phyloP scores from a whole-genome alignment of 345 rosid species.

The Bruguiera gymnorhiza region DNA sequence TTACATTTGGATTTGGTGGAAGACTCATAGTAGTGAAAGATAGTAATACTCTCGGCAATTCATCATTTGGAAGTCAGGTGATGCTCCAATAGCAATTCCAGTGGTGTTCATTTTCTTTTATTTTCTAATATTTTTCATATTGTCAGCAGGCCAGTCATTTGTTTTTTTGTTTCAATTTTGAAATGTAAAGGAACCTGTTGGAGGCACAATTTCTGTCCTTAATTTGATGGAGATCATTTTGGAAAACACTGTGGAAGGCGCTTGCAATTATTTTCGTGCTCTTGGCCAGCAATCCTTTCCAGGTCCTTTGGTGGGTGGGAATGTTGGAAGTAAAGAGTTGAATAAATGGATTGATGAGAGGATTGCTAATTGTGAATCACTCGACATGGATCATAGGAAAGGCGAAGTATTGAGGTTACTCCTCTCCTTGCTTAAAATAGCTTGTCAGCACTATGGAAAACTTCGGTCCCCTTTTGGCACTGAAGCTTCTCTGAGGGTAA shows the following conservation, averaged over 20 bases:
- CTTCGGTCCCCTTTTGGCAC: conserved; percentile 88
- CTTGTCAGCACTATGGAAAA: conserved; percentile 94
- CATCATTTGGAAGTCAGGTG: conserved; percentile 76
- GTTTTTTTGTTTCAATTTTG: conserved; percentile 15
- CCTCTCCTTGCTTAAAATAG: conserved; percentile 82
- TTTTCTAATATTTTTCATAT: conserved; percentile 3
- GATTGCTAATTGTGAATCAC: conserved; percentile 56
- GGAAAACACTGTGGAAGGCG: conserved; percentile 41
- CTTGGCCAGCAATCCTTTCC: conserved; percentile 76
- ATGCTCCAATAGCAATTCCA: conserved; percentile 13
- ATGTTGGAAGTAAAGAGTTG: conserved; percentile 82
- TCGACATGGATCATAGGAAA: conserved; percentile 51
- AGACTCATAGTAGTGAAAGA: conserved; percentile 80
- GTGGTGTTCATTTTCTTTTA: neutral
- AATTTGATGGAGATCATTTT: conserved; percentile 70
- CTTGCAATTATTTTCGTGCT: conserved; percentile 59
- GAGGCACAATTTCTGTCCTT: conserved; percentile 58
- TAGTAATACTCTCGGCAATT: conserved; percentile 38
- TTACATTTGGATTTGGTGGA: conserved; percentile 95
- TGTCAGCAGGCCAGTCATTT: conserved; percentile 23
- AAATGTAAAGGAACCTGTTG: conserved; percentile 51
- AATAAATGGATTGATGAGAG: conserved; percentile 95
- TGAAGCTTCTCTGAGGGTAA: conserved; percentile 64
- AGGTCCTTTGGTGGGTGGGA: conserved; percentile 96
- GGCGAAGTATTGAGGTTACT: conserved; percentile 65